Evolutionary conservation across 148 eudicot species (phyloP), one percentile per base, ranked within the genome.

Genomic region (Persicaria maculosa): DNA sequence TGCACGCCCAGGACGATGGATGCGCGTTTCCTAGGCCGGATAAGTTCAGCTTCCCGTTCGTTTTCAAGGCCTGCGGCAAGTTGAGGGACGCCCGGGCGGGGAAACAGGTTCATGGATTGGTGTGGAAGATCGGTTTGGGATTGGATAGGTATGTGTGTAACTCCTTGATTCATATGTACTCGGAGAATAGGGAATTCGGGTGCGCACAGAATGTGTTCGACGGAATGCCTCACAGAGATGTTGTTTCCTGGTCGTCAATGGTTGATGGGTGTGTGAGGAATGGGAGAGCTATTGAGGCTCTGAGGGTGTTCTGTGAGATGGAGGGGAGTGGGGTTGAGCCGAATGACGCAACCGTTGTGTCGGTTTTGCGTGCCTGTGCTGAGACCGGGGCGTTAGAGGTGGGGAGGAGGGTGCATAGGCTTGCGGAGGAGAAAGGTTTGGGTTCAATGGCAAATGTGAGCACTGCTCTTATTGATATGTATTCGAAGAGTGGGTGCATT

Each of bases 221-320:
- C 71, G 57, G 77, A 80, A 83, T 80, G 85, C 40, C 77, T 78
- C 85, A 80, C 10, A 76, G 83, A 80, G 86, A 86, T 48, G 85
- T 84, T 76, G 86, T 83, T 44, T 79, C 86, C 14, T 86, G 89
- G 89, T 83, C 86, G 8, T 72, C 80, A 10, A 46, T 86, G 71
- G 80, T 86, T 86, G 85, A 83, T 86, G 89, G 85, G 68, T 62
- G 80, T 57, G 89, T 81, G 72, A 83, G 84, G 31, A 86, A 81
- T 80, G 86, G 84, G n/a, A 72, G 73, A 54, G 45, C 62, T 25
- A 46, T 79, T 43, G 83, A 86, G 68, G 85, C 79, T n/a, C 43
- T 86, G 20, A 73, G 6, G 71, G 43, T 84, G 43, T 86, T 86
- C 75, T 12, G 72, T 17, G 77, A 73, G 36, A 86, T 84, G 86